Evolutionary conservation across 2,329 filamentous ascomycete genomes (phyloP), one percentile per base, ranked within the genome.

Genomic region (Talaromyces sp.): DNA sequence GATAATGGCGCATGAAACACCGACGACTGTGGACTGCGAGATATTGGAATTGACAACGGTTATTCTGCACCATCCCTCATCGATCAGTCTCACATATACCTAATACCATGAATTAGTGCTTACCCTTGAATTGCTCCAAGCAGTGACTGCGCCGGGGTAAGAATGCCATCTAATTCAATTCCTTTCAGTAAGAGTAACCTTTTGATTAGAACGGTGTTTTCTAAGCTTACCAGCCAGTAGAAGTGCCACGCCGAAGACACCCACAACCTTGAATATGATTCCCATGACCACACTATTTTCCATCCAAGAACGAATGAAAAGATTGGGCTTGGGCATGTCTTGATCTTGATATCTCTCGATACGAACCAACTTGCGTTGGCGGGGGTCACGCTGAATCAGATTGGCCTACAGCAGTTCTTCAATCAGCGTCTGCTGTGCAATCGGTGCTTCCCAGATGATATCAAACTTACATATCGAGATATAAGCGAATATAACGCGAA

Each of bases 101-200:
- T 13, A 37, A 37, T 37, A 9, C 35, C 35, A 37, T 37, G 35
- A 3, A 7, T 31, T 19, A 31, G 9, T 6, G 22, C 58, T 13
- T 62, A 73, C 74, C 83, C 78, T 73, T 87, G 84, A 1, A 86
- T 81, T 2, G 85, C 84, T 39, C 84, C 85, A 3, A 86, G 76
- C 1, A 86, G 83, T 10, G 84, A 86, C 69, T 86, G 84, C 11
- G 84, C 84, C 0, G 84, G 84, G 1, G 84, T 86, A 9, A 86
- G 74, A 35, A 86, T 79, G 27, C 84, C 83, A 72, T 87, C 84
- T 64, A 35, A 13, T 5, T 19, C 33, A 22, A 57, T 13, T 9
- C 33, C 4, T 22, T n/a, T 54, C 24, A 54, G 49, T 2, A 16
- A 52, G 11, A 33, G 8, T 33, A 27, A 31, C 16, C 27, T 19